A percentile compares a stretch with the other conserved stretches of the same genome.
Conservation (phyloP, 2,329 filamentous ascomycete species). For the Trichoderma simmonsii region DNA sequence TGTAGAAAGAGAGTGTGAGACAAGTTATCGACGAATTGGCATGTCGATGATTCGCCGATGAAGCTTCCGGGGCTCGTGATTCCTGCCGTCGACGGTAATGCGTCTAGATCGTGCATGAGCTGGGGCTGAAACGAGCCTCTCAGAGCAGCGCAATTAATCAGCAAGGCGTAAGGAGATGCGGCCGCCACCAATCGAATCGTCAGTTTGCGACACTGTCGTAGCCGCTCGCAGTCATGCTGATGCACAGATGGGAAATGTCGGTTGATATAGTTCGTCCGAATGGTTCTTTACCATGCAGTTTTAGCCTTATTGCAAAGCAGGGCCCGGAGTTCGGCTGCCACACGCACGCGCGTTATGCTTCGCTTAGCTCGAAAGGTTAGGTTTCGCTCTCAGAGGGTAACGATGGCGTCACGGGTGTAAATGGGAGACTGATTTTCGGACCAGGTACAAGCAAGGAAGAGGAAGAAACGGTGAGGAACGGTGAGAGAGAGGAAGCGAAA, state of each 20-base stretch:
- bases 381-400: neutral
- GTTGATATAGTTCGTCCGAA: neutral
- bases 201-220: neutral
- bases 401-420: neutral
- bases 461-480: neutral
- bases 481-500: neutral
- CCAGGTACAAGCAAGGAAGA: neutral
- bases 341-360: neutral
- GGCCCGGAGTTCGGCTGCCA: neutral
- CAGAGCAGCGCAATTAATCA: constrained; percentile 37
- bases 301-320: constrained; percentile 3
- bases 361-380: neutral
- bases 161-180: constrained; percentile 22
- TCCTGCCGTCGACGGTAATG: neutral
- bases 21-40: neutral
- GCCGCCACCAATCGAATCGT: neutral
- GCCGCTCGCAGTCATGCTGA: neutral
- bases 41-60: constrained; percentile 9
- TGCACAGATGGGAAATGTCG: neutral
- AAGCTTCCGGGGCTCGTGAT: constrained; percentile 1
- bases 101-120: constrained; percentile 7
- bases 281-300: neutral
- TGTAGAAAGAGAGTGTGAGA: neutral
- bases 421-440: neutral
- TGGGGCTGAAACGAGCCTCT: constrained; percentile 27